These are phyloP conservation scores for Aspergillus fischeri DNA, from an alignment of 2,329 filamentous ascomycete genomes.

Conservation along the genomic window DNA sequence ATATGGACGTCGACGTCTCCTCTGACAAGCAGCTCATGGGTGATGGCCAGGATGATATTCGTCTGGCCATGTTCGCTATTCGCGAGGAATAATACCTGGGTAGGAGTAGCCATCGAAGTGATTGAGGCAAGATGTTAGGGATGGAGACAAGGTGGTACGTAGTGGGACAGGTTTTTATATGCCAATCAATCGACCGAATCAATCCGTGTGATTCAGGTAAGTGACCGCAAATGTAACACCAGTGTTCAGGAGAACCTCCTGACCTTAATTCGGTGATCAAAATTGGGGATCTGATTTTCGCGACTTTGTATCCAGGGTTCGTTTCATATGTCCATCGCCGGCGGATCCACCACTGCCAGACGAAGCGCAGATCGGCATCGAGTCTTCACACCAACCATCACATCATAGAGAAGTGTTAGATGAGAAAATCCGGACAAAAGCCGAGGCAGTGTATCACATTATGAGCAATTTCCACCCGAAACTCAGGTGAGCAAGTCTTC, in stretches of 20 bases:
- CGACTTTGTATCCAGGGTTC: neutral
- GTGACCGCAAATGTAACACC: neutral
- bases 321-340: neutral
- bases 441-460: neutral
- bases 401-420: too few species aligned
- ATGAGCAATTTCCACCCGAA: neutral
- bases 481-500: neutral
- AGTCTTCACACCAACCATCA: too few species aligned
- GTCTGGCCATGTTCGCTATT: slow-evolving; percentile 46
- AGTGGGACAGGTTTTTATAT: neutral
- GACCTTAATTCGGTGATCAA: neutral
- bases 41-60: slow-evolving; percentile 45
- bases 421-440: neutral
- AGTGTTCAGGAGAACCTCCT: neutral
- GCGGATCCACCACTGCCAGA: neutral
- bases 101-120: slow-evolving; percentile 11
- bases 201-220: neutral
- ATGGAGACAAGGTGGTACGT: neutral
- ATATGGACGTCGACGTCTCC: slow-evolving; percentile 42
- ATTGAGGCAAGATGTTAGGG: neutral
- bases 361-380: neutral
- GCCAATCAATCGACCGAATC: neutral
- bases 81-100: slow-evolving; percentile 40
- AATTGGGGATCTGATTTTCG: neutral
- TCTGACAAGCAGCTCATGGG: slow-evolving; percentile 37